Percentiles rank a stretch among this genome's conserved stretches.
phyloP scores from a whole-genome alignment of 2,329 filamentous ascomycete genomes.

The Claviceps lovelessii region DNA sequence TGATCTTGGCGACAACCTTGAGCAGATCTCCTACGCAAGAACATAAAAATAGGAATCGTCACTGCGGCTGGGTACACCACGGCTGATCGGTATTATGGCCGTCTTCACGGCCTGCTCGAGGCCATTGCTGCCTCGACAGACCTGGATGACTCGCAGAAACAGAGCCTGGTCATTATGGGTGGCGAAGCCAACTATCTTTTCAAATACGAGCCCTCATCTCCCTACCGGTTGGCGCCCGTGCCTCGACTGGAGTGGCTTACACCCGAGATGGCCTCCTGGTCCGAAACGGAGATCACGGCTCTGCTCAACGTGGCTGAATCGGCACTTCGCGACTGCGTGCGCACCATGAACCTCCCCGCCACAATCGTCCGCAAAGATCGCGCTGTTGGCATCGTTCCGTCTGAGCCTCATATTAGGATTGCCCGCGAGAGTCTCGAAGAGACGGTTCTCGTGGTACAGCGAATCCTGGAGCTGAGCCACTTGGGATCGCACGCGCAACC shows the following conservation, averaged over 20 bases:
- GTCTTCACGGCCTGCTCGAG: slow-evolving; percentile 75
- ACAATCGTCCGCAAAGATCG: slow-evolving; percentile 75
- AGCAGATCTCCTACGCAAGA: slow-evolving; percentile 55
- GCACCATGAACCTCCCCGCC: slow-evolving; percentile 66
- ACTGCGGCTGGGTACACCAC: slow-evolving; percentile 93
- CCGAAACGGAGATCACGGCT: slow-evolving; percentile 57
- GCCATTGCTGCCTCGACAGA: slow-evolving; percentile 48
- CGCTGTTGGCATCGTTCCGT: slow-evolving; percentile 62
- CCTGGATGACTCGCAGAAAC: slow-evolving; percentile 52
- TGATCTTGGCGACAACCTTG: not conserved
- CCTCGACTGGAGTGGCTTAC: slow-evolving; percentile 57
- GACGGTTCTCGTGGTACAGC: slow-evolving; percentile 86
- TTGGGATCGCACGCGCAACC: slow-evolving; percentile 21
- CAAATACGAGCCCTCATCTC: slow-evolving; percentile 51
- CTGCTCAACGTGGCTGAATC: slow-evolving; percentile 84
- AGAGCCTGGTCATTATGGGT: slow-evolving; percentile 80
- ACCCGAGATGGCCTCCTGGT: slow-evolving; percentile 64
- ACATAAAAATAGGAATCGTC: slow-evolving; percentile 83
- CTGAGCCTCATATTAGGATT: slow-evolving; percentile 48
- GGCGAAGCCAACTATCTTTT: slow-evolving; percentile 96
- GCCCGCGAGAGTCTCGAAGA: slow-evolving; percentile 85
- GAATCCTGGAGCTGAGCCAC: slow-evolving; percentile 73
- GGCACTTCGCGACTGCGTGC: slow-evolving; percentile 68
- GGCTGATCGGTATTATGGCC: slow-evolving; percentile 69
- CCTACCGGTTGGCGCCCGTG: slow-evolving; percentile 55